Base-by-base conservation (phyloP, 2,329 filamentous ascomycete species). In the Ophiostoma himal-ulmi region DNA sequence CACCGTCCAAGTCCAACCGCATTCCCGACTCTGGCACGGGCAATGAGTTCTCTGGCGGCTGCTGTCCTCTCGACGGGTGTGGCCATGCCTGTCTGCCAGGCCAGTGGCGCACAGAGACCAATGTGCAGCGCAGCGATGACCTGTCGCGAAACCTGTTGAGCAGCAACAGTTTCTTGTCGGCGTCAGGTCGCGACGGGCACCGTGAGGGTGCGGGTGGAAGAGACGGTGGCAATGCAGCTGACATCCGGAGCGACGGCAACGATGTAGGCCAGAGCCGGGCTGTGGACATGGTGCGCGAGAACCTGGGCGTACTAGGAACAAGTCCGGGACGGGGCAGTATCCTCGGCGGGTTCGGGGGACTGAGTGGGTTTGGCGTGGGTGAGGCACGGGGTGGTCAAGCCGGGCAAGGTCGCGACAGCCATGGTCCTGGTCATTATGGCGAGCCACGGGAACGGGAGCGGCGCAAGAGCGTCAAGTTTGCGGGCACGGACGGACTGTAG, bases 391-490 rank as follows among this genome's bases (percentile, higher is more conserved):
- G 52, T 26, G 11, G 52, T 5, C 52, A 30, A 10, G 11, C 52
- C 6, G 22, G 52, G 11, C 52, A 57, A 14, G n/a, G 52, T 4
- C 41, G 64, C 17, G 26, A 39, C 39, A 66, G 34, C 39, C 67
- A 54, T 13, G 39, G 41, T 26, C 7, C 5, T 20, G 52, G 52
- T 20, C 52, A 30, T 20, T 57, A 7, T 60, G n/a, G 64, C n/a
- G 77, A 74, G 22, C 64, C 68, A 0, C 69, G 73, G 0, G 83
- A 85, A 20, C 78, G 85, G 71, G 87, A 88, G 76, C 80, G 86
- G 73, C 82, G 86, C 76, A 89, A 88, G 82, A 89, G 86, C 73
- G 87, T 89, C 74, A 89, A 89, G 79, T 87, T 89, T 78, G 83
- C 82, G 2, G 81, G 80, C 62, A 80, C 82, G 11, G 81, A 79